These are phyloP conservation scores for Amanita rimosa DNA, from an alignment of 768 basidiomycete genomes.

Conservation along the genomic window DNA sequence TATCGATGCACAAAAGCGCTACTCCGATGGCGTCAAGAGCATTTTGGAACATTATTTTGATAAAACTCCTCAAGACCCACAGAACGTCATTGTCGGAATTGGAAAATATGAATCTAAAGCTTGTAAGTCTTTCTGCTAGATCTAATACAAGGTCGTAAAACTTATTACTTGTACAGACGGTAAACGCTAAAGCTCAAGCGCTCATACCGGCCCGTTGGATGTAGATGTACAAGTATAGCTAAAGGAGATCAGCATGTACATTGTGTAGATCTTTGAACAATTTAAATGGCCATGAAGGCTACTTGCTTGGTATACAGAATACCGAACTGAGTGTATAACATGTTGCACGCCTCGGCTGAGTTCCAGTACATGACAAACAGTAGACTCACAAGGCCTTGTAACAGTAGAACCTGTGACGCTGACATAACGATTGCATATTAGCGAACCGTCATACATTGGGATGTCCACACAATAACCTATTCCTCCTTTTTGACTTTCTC, in stretches of 20 bases:
- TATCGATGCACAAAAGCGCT: slow-evolving; percentile 81
- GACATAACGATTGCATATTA: not conserved
- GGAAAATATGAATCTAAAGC: slow-evolving; percentile 35
- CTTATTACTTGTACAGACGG: slow-evolving; percentile 27
- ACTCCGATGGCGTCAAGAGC: slow-evolving; percentile 59
- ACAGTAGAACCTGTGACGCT: too few species aligned
- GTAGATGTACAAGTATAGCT: not conserved
- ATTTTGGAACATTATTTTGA: slow-evolving; percentile 66
- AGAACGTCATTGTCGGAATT: slow-evolving; percentile 71
- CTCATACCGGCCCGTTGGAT: too few species aligned
- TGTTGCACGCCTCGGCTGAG: too few species aligned
- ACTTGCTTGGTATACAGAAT: too few species aligned
- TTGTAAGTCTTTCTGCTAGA: slow-evolving; percentile 20
- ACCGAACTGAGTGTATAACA: too few species aligned
- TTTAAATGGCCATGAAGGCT: too few species aligned
- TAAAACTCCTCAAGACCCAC: slow-evolving; percentile 56
- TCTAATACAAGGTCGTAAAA: not conserved
- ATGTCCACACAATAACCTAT: not conserved
- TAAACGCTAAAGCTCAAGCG: slow-evolving; percentile 26
- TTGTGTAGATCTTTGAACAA: too few species aligned
- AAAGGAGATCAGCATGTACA: not conserved
- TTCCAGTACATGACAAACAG: too few species aligned
- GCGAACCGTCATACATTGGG: not conserved
- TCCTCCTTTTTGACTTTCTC: slow-evolving; percentile 20
- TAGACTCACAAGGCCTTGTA: too few species aligned